Conservation (phyloP, 2,329 filamentous ascomycete genomes). For the Diaporthe nobilis region DNA sequence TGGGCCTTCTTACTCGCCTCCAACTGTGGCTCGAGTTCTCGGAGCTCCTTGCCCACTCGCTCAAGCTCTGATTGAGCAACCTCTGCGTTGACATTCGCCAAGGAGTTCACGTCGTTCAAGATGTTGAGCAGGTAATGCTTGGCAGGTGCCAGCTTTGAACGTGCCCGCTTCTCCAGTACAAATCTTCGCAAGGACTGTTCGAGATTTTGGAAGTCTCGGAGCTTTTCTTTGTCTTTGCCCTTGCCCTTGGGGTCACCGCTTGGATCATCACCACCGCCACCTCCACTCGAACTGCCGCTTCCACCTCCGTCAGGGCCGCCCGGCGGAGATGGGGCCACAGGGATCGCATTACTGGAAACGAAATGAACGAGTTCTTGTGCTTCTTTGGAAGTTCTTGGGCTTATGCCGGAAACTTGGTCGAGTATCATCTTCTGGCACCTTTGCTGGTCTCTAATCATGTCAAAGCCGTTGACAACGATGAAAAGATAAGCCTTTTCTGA, state of each 20-base stretch:
- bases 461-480: conserved; percentile 98
- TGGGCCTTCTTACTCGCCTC: conserved; percentile 87
- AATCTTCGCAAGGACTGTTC: conserved; percentile 92
- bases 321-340: conserved; percentile 73
- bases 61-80: conserved; percentile 89
- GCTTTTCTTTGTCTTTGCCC: conserved; percentile 89
- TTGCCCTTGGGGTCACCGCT: conserved; percentile 78
- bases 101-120: conserved; percentile 84
- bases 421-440: conserved; percentile 93
- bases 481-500: conserved; percentile 99
- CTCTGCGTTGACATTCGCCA: conserved; percentile 89
- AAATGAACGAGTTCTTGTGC: conserved; percentile 95
- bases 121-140: conserved; percentile 97
- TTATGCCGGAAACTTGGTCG: conserved; percentile 89
- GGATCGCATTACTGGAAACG: conserved; percentile 96
- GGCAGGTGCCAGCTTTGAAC: conserved; percentile 94
- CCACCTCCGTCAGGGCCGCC: conserved; percentile 69
- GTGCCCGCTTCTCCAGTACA: conserved; percentile 93
- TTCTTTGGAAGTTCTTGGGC: conserved; percentile 93
- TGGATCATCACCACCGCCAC: conserved; percentile 70
- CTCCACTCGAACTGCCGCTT: conserved; percentile 66
- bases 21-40: conserved; percentile 86
- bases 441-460: conserved; percentile 92
- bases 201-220: conserved; percentile 89
- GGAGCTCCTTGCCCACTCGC: conserved; percentile 83